Evolutionary conservation across 1,284 basidiomycete species (phyloP), one percentile per base, ranked within the genome.

Genomic region (Rhodotorula sp.): DNA sequence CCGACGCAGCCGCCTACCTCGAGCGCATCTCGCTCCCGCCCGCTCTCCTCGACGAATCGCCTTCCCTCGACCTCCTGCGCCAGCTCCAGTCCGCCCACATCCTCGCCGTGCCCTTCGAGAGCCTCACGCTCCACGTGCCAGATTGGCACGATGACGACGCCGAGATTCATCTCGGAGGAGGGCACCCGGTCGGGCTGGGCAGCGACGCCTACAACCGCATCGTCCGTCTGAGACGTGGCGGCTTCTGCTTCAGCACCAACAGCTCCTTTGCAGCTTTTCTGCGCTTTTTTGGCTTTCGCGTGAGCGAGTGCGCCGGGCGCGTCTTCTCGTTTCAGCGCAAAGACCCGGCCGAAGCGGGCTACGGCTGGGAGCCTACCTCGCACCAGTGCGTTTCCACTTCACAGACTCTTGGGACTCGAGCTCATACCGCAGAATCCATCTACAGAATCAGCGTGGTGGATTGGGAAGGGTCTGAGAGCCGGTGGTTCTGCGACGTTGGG

Each of bases 231-330:
- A 13, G 46, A 2, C 58, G 68, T 4, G 73, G 73, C 41, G 70
- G 73, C 2, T 74, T 64, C 50, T 74, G 73, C 63, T 74, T 74
- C 61, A 61, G 34, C 12, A 48, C 66, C 63, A 74, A 74, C 60
- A 52, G 46, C 4, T 61, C 60, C 0, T 74, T 70, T 25, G 67
- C 73, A 0, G 42, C 48, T 0, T 34, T 74, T 1, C 21, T 74
- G 50, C 48, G 73, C 10, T 55, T 14, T 44, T 57, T 65, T 19
- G 63, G 66, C 27, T 74, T 70, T 61, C 17, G 55, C 7, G 73
- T 74, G 5, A 63, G 62, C 48, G 70, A 74, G 27, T 52, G 66
- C 8, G 65, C 68, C 0, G 73, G 63, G 1, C 53, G 66, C 25
- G 70, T 74, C 4, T 63, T 55, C 57, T 56, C 44, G 17, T 23